These are phyloP conservation scores for Letharia lupina DNA, from an alignment of 495 filamentous ascomycete species.

Conservation along the genomic window DNA sequence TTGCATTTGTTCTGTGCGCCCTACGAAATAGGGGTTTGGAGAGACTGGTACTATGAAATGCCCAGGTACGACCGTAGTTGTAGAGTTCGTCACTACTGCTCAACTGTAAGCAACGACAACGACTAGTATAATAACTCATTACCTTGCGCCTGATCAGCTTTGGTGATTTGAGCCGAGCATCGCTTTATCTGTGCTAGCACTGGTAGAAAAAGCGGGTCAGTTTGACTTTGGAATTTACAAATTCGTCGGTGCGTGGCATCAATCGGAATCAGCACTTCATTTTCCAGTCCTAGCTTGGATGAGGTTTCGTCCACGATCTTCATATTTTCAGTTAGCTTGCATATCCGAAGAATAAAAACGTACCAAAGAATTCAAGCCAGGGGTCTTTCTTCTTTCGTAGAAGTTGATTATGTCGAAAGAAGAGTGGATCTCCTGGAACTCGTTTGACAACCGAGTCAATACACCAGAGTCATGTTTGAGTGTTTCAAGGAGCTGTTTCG, in stretches of 20 bases:
- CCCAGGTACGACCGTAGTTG: background rate
- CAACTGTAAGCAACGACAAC: background rate
- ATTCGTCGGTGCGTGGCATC: slow-evolving; percentile 8
- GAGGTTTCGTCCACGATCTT: slow-evolving; percentile 10
- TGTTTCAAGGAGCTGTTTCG: slow-evolving; percentile 8
- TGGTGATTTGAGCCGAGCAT: background rate
- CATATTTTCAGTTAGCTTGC: background rate
- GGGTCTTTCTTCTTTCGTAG: slow-evolving; percentile 12
- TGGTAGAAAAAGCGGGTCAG: background rate
- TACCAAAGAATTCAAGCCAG: slow-evolving; percentile 8
- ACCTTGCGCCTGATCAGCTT: background rate
- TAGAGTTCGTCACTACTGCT: background rate
- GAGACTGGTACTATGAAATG: slow-evolving; percentile 11
- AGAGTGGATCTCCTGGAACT: slow-evolving; percentile 3
- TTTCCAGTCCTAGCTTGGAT: slow-evolving; percentile 1
- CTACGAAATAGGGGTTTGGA: background rate
- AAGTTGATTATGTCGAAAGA: slow-evolving; percentile 8
- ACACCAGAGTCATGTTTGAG: slow-evolving; percentile 4
- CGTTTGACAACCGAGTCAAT: background rate
- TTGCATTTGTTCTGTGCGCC: background rate
- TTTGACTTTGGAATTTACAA: slow-evolving; percentile 3
- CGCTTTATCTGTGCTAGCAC: slow-evolving; percentile 5
- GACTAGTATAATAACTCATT: background rate
- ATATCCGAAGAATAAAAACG: background rate
- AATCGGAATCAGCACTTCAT: slow-evolving; percentile 5